Evolutionary conservation across 148 eudicot genomes (phyloP).

Genomic region (Gaultheria prostrata): DNA sequence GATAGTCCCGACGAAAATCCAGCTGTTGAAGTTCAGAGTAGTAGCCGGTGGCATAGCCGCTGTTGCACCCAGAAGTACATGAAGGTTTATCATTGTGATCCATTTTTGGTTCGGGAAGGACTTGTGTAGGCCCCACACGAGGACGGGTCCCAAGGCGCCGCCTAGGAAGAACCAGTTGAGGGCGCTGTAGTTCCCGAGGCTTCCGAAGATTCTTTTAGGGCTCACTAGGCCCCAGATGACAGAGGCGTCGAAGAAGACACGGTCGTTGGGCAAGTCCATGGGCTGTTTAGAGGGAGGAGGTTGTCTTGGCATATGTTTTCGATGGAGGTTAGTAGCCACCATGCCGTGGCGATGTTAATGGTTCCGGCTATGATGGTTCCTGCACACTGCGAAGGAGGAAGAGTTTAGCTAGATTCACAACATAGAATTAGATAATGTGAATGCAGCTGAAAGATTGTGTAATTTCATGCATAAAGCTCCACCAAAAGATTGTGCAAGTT

Average conservation of each 20-base stretch:
- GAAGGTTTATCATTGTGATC: constrained; percentile 58
- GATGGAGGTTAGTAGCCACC: constrained; percentile 51
- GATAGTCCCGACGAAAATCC: constrained; percentile 48
- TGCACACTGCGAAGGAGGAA: constrained; percentile 27
- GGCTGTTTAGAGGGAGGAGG: constrained; percentile 37
- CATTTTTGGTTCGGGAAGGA: constrained; percentile 44
- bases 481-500: too few relatives aligned
- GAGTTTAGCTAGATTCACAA: neutral
- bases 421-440: neutral
- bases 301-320: constrained; percentile 41
- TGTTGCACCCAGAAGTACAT: constrained; percentile 55
- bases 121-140: constrained; percentile 43
- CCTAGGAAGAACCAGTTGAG: constrained; percentile 63
- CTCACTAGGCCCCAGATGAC: constrained; percentile 70
- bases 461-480: too few relatives aligned
- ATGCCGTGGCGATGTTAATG: constrained; percentile 39
- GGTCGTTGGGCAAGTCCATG: constrained; percentile 60
- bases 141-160: constrained; percentile 46
- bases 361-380: constrained; percentile 64
- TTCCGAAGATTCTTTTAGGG: constrained; percentile 52
- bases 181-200: constrained; percentile 43
- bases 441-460: too few relatives aligned
- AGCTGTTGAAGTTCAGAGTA: constrained; percentile 43
- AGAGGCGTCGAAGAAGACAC: constrained; percentile 64
- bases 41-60: constrained; percentile 58